Base-by-base conservation (phyloP, 1,139 yeast species). In the Saccharomycopsis hybrid region DNA sequence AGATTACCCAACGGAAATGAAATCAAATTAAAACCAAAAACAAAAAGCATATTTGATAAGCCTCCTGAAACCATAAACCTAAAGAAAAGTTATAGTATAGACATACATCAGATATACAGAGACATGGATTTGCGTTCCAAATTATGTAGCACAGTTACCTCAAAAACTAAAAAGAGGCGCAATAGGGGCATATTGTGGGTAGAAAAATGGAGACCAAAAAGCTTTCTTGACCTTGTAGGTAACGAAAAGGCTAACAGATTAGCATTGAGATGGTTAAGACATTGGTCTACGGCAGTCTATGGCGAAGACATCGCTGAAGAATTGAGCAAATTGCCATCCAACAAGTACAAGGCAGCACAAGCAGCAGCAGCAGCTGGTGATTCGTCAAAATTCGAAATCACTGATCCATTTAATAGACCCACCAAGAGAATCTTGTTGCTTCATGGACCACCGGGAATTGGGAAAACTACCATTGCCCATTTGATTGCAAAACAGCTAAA, bases 381-480 rank as follows among this genome's bases (percentile, higher is more conserved):
- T 18, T 18, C 18, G 18, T 18, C 18, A 18, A 18, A 18, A 18
- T 18, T 18, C 18, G 18, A 18, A 18, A 18, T 18, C 18, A 18
- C 18, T 18, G 96, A 88, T 62, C 73, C 77, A 0, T 70, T 76
- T 43, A 80, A 82, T 4, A 72, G 97, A 46, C 97, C 97, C 0
- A 68, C 65, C n/a, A 74, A 73, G 50, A 84, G 80, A 57, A 73
- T 92, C 1, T 63, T 92, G 39, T 68, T 92, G 46, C 75, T 92
- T 2, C 88, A 85, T 62, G 98, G 98, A 0, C 95, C 97, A 0
- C 90, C 96, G 1, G 98, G 98, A 1, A 75, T 86, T n/a, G 98
- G 98, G 4, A 92, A 92, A 63, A 92, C 98, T 0, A 80, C 95
- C 0, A 82, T 89, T 2, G 89, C 94, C 0, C 96, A 90, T 63